Conservation (phyloP, 2,329 filamentous ascomycete species). For the Pseudogymnoascus sp. region DNA sequence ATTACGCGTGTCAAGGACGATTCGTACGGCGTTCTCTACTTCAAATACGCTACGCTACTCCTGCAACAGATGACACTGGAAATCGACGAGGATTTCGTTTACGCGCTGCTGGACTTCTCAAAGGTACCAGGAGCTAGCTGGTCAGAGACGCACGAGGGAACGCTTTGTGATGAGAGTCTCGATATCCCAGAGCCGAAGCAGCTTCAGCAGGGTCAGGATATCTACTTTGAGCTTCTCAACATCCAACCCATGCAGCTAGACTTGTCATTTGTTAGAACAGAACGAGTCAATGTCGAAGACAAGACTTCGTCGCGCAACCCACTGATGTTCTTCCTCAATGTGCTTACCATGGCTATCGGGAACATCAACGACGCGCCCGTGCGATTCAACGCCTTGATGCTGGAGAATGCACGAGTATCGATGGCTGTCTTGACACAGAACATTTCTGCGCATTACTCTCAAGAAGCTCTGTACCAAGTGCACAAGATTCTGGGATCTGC, state of each 20-base stretch:
- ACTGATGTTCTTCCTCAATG: constrained; percentile 97
- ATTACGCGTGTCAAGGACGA: constrained; percentile 95
- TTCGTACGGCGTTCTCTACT: constrained; percentile 93
- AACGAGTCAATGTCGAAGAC: constrained; percentile 92
- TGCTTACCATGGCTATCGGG: constrained; percentile 97
- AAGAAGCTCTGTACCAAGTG: constrained; percentile 90
- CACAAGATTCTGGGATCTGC: constrained; percentile 96
- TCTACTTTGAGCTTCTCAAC: constrained; percentile 96
- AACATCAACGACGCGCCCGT: constrained; percentile 98
- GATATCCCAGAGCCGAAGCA: constrained; percentile 88
- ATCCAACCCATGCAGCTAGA: constrained; percentile 98
- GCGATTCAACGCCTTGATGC: constrained; percentile 81
- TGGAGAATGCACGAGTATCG: constrained; percentile 92
- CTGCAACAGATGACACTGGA: constrained; percentile 98
- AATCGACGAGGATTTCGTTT: constrained; percentile 96
- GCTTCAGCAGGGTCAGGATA: constrained; percentile 78
- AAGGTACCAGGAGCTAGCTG: constrained; percentile 87
- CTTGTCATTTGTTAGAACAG: constrained; percentile 92
- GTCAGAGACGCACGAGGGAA: constrained; percentile 68
- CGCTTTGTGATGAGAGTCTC: constrained; percentile 78
- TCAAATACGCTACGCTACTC: constrained; percentile 92
- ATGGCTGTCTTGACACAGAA: constrained; percentile 75
- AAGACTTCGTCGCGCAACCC: constrained; percentile 86
- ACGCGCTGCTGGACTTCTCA: constrained; percentile 87
- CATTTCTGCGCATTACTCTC: constrained; percentile 89